These are phyloP conservation scores for Naganishia albida DNA, from an alignment of 1,284 basidiomycete species.

Conservation along the genomic window DNA sequence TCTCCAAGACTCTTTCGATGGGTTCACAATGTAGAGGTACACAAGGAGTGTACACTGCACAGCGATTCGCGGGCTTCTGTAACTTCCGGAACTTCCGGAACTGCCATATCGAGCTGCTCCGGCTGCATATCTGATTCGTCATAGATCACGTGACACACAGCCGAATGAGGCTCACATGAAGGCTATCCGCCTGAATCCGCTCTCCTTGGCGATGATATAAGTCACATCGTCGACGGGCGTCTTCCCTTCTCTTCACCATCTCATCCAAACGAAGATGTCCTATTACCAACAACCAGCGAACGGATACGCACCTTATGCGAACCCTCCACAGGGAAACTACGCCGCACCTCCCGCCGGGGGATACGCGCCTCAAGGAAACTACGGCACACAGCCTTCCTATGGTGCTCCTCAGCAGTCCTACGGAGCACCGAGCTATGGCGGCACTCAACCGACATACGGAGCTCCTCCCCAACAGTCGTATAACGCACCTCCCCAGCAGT, in stretches of 20 bases:
- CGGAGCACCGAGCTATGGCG: neutral
- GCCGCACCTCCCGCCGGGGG: conserved; percentile 1
- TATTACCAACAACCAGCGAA: conserved; percentile 8
- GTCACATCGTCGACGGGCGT: neutral
- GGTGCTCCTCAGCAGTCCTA: conserved; percentile 1
- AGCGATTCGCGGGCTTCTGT: too few species aligned
- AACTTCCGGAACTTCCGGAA: too few species aligned
- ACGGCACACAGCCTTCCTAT: conserved; percentile 1
- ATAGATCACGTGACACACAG: too few species aligned
- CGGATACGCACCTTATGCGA: conserved; percentile 2
- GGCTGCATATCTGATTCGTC: too few species aligned
- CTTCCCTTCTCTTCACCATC: neutral
- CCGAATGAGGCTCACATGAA: too few species aligned
- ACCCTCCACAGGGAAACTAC: conserved; percentile 1
- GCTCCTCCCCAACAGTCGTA: conserved; percentile 35
- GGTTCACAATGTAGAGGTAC: too few species aligned
- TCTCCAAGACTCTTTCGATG: too few species aligned
- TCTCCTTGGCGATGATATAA: neutral
- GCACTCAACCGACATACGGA: neutral
- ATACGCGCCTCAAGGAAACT: neutral
- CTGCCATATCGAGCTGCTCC: too few species aligned
- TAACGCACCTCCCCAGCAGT: conserved; percentile 35
- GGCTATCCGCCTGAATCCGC: too few species aligned
- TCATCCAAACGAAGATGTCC: conserved; percentile 2
- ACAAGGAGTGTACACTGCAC: too few species aligned